These are phyloP conservation scores for Hyaloperonospora brassicae DNA, from an alignment of 352 stramenopile genomes.

Conservation along the genomic window DNA sequence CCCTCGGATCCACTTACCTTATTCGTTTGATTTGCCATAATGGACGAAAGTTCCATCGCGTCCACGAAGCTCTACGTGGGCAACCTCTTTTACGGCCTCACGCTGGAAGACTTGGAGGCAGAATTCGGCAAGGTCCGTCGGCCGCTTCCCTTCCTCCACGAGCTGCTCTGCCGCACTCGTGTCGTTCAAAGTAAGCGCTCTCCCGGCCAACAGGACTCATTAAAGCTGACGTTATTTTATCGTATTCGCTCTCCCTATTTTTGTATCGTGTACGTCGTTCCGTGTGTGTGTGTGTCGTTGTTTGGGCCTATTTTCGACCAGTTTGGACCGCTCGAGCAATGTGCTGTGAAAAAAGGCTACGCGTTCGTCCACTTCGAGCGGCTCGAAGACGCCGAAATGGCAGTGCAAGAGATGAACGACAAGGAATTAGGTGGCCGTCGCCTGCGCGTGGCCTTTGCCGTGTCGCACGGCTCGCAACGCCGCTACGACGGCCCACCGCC, in stretches of 20 bases:
- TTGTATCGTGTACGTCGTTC: background rate
- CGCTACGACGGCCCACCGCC: constrained; percentile 23
- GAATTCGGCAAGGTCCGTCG: constrained; percentile 35
- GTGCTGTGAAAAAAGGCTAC: constrained; percentile 51
- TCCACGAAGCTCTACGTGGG: constrained; percentile 66
- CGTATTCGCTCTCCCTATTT: constrained; percentile 3
- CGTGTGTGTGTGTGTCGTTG: background rate
- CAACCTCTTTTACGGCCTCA: constrained; percentile 49
- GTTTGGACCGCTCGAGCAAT: constrained; percentile 44
- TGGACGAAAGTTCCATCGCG: constrained; percentile 18
- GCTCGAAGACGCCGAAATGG: constrained; percentile 33
- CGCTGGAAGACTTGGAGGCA: constrained; percentile 36
- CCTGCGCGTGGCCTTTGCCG: constrained; percentile 40
- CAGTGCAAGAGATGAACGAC: constrained; percentile 44
- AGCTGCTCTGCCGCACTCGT: too few species aligned
- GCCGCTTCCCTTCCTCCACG: too few species aligned
- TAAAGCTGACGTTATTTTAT: background rate
- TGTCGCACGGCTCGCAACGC: constrained; percentile 23
- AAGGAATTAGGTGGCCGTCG: constrained; percentile 36
- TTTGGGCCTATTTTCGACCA: constrained; percentile 7
- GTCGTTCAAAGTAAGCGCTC: too few species aligned
- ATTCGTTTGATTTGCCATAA: background rate
- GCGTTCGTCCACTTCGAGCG: constrained; percentile 52
- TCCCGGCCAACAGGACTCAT: too few species aligned
- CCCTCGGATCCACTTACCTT: constrained; percentile 14